Percentiles rank a stretch among this genome's conserved stretches.
phyloP scores from a whole-genome alignment of 352 stramenopile genomes.

The Globisporangium cystogenes region DNA sequence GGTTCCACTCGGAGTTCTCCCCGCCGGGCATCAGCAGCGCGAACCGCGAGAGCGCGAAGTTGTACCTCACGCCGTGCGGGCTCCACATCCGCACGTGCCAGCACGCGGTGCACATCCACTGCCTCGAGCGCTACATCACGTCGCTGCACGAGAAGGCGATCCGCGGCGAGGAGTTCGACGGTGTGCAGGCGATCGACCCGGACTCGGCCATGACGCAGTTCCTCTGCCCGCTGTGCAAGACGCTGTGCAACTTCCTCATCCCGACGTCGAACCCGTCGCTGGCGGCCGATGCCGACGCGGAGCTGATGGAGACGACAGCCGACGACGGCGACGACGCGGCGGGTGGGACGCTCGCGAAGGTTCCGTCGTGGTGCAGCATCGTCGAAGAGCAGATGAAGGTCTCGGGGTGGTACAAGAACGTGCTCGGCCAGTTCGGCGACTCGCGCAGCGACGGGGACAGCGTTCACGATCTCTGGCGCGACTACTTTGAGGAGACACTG shows the following conservation, averaged over 20 bases:
- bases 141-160: conserved; percentile 86
- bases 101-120: conserved; percentile 84
- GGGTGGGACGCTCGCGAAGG: background rate
- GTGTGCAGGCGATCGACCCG: conserved; percentile 82
- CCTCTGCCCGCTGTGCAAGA: conserved; percentile 91
- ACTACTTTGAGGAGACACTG: conserved; percentile 85
- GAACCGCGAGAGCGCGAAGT: conserved; percentile 46
- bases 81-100: conserved; percentile 85
- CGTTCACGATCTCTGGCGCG: conserved; percentile 73
- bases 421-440: conserved; percentile 61
- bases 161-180: conserved; percentile 85
- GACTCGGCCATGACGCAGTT: conserved; percentile 90
- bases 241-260: conserved; percentile 88
- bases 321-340: conserved; percentile 4
- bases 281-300: conserved; percentile 10
- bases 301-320: conserved; percentile 1
- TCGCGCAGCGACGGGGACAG: conserved; percentile 45
- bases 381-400: conserved; percentile 57
- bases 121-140: conserved; percentile 80
- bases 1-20: conserved; percentile 32
- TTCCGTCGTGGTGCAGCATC: conserved; percentile 41
- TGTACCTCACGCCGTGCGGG: conserved; percentile 73
- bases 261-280: conserved; percentile 54
- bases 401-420: conserved; percentile 61
- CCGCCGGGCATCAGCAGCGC: conserved; percentile 38